Evolutionary conservation across 176 grass and related monocot species (phyloP).

Genomic region (Cenchrus fungigraminus): DNA sequence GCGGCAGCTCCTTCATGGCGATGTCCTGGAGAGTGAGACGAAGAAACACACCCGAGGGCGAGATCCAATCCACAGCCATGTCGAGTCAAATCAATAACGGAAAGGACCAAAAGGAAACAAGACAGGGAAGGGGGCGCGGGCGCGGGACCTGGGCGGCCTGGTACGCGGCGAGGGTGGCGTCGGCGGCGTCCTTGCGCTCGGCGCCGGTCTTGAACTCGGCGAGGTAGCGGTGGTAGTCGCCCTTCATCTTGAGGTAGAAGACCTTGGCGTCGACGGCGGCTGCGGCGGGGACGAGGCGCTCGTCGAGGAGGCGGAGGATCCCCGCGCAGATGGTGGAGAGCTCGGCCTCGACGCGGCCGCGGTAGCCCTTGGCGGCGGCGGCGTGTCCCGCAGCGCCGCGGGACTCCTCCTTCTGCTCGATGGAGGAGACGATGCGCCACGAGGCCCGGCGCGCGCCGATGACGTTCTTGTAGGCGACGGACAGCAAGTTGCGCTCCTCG

Average conservation of each 20-base stretch:
- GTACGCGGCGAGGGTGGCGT: constrained; percentile 78
- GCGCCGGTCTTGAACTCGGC: constrained; percentile 85
- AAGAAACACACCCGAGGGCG: not conserved
- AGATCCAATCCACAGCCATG: constrained; percentile 30
- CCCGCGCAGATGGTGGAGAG: constrained; percentile 83
- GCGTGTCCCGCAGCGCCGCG: constrained; percentile 72
- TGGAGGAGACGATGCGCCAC: constrained; percentile 98
- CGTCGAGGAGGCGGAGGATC: constrained; percentile 84
- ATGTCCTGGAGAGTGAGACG: constrained; percentile 58
- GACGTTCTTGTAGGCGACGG: constrained; percentile 99
- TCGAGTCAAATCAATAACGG: not conserved
- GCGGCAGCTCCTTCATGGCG: constrained; percentile 77
- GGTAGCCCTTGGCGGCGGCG: constrained; percentile 61
- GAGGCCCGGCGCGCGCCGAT: constrained; percentile 89
- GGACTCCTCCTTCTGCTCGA: constrained; percentile 96
- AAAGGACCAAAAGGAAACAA: not conserved
- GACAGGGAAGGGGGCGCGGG: not conserved
- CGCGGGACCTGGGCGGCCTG: constrained; percentile 85
- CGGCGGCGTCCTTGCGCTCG: constrained; percentile 90
- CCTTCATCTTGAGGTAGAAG: constrained; percentile 99
- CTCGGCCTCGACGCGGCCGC: constrained; percentile 82
- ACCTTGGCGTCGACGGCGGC: constrained; percentile 72
- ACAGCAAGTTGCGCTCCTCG: constrained; percentile 98
- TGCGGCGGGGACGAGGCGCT: constrained; percentile 69
- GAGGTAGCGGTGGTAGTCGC: constrained; percentile 94